A percentile compares a stretch with the other conserved stretches of the same genome.
These are phyloP conservation scores for Cyclotella choctawhatcheeana DNA, from an alignment of 108 stramenopile genomes.

Conservation along the genomic window DNA sequence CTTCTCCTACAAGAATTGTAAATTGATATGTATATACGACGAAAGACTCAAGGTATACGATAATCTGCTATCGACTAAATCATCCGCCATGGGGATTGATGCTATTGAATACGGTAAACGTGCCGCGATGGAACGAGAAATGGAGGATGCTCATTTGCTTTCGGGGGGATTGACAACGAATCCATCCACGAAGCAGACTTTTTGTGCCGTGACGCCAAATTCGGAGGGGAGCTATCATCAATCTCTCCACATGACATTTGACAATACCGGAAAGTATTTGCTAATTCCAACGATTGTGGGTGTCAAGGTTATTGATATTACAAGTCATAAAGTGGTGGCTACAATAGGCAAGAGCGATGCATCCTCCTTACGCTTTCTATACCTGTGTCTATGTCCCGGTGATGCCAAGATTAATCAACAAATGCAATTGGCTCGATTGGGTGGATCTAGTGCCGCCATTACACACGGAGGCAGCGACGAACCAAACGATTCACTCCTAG, in stretches of 20 bases:
- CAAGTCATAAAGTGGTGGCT: slow-evolving; percentile 74
- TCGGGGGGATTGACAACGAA: slow-evolving; percentile 35
- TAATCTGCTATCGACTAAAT: slow-evolving; percentile 36
- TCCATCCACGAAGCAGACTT: slow-evolving; percentile 23
- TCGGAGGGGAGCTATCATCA: slow-evolving; percentile 45
- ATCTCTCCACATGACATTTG: slow-evolving; percentile 67
- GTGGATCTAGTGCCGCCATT: slow-evolving; percentile 54
- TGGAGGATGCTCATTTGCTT: slow-evolving; percentile 64
- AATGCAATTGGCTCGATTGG: slow-evolving; percentile 79
- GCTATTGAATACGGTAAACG: slow-evolving; percentile 90
- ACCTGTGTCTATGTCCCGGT: slow-evolving; percentile 84
- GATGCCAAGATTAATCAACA: slow-evolving; percentile 93
- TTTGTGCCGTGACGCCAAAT: slow-evolving; percentile 21
- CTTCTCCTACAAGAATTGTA: slow-evolving; percentile 81
- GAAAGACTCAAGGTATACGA: slow-evolving; percentile 86
- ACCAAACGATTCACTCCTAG: slow-evolving; percentile 82
- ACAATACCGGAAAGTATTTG: slow-evolving; percentile 87
- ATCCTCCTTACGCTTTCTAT: slow-evolving; percentile 84
- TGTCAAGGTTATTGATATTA: slow-evolving; percentile 92
- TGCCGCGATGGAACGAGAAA: slow-evolving; percentile 88
- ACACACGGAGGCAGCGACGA: slow-evolving; percentile 13
- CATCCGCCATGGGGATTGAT: slow-evolving; percentile 69
- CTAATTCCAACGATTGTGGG: slow-evolving; percentile 91
- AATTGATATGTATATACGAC: slow-evolving; percentile 85
- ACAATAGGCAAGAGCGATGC: slow-evolving; percentile 90